Evolutionary conservation across 2,329 filamentous ascomycete genomes (phyloP).

Genomic region (Fulvia fulva): DNA sequence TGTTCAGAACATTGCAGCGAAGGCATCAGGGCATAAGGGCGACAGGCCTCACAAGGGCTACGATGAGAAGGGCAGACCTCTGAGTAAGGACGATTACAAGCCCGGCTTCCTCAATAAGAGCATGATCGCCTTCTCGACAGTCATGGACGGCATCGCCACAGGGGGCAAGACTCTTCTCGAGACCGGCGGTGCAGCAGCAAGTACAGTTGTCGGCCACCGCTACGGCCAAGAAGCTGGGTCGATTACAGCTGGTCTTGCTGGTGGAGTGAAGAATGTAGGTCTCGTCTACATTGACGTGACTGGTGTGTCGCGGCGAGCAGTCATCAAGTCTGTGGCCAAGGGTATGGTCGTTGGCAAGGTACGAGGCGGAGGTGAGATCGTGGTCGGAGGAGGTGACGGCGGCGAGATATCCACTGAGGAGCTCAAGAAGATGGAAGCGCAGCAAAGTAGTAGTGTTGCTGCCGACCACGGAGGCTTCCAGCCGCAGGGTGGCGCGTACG

Average conservation of each 20-base stretch:
- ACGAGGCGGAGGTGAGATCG: constrained; percentile 66
- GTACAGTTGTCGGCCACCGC: constrained; percentile 79
- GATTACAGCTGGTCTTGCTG: constrained; percentile 69
- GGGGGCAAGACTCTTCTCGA: constrained; percentile 74
- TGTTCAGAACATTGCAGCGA: constrained; percentile 85
- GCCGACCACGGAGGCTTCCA: constrained; percentile 17
- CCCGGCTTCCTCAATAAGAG: constrained; percentile 92
- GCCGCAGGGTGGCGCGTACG: constrained; percentile 23
- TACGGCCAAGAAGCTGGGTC: constrained; percentile 83
- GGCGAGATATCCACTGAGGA: constrained; percentile 41
- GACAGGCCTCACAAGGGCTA: constrained; percentile 54
- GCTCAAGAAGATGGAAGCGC: constrained; percentile 30
- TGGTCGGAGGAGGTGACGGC: constrained; percentile 66
- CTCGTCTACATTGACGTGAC: constrained; percentile 96
- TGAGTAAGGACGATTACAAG: constrained; percentile 60
- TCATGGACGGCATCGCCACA: constrained; percentile 90
- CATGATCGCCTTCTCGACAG: constrained; percentile 91
- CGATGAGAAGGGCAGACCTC: constrained; percentile 65
- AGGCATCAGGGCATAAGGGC: constrained; percentile 61
- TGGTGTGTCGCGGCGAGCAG: constrained; percentile 80
- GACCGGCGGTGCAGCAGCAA: constrained; percentile 72
- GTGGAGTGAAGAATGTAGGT: constrained; percentile 92
- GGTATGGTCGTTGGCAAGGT: constrained; percentile 89
- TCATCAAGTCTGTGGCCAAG: constrained; percentile 93
- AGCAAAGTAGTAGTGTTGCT: constrained; percentile 20